phyloP scores from a whole-genome alignment of 2,329 filamentous ascomycete genomes.

The Kalmusia sp. region DNA sequence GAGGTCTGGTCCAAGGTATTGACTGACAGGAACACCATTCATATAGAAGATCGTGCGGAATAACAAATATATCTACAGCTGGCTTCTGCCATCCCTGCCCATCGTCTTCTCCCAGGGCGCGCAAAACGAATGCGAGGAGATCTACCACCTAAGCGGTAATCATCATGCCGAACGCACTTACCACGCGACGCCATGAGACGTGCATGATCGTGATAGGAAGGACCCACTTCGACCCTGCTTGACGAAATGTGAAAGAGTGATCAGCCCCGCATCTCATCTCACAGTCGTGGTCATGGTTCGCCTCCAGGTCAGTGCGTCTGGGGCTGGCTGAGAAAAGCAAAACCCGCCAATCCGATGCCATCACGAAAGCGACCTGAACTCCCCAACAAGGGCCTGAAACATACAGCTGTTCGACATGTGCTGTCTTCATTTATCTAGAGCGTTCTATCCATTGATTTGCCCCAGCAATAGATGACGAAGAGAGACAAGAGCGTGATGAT shows the following conservation, averaged over 20 bases:
- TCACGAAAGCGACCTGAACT: neutral
- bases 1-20: neutral
- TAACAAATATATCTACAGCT: neutral
- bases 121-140: constrained; percentile 9
- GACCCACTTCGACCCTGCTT: neutral
- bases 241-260: constrained; percentile 1
- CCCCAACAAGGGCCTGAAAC: constrained; percentile 2
- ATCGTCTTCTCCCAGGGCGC: neutral
- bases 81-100: neutral
- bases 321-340: constrained; percentile 1
- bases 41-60: neutral
- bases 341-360: constrained; percentile 2
- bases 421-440: neutral
- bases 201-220: constrained; percentile 7
- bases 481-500: too few species aligned
- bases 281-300: neutral
- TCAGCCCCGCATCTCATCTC: constrained; percentile 8
- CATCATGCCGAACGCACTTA: neutral
- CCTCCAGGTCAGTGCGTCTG: constrained; percentile 1
- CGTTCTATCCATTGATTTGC: neutral
- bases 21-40: neutral
- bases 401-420: constrained; percentile 3
- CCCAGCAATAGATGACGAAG: too few species aligned
- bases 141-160: neutral
- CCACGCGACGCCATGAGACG: constrained; percentile 6